Evolutionary conservation across 768 basidiomycete genomes (phyloP).

Genomic region (Mrakia gelida): DNA sequence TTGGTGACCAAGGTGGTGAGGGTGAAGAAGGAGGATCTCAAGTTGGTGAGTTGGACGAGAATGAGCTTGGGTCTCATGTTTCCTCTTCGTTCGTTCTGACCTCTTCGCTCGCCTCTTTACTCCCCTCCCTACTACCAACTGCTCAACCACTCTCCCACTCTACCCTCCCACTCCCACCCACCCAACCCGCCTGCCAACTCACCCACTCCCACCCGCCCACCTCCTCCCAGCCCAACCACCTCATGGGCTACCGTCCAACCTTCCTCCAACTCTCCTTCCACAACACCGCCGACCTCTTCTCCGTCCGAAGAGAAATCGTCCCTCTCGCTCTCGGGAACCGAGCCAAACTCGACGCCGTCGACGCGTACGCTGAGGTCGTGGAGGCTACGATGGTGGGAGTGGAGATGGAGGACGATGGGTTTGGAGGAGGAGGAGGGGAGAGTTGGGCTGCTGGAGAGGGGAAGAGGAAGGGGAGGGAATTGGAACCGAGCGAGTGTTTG

Average conservation of each 20-base stretch:
- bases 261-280: slow-evolving; percentile 85
- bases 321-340: slow-evolving; percentile 86
- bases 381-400: slow-evolving; percentile 52
- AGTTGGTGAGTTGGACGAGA: slow-evolving; percentile 50
- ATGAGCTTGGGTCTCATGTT: neutral
- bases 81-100: neutral
- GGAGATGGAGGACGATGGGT: slow-evolving; percentile 55
- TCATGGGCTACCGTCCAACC: slow-evolving; percentile 86
- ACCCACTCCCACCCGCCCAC: too few species aligned
- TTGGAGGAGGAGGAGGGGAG: slow-evolving; percentile 38
- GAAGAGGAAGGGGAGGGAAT: slow-evolving; percentile 54
- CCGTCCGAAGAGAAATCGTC: slow-evolving; percentile 78
- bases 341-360: slow-evolving; percentile 88
- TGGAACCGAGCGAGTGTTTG: slow-evolving; percentile 79
- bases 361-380: slow-evolving; percentile 95
- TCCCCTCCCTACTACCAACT: too few species aligned
- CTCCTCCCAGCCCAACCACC: slow-evolving; percentile 68
- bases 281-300: slow-evolving; percentile 86
- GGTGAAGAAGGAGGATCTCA: slow-evolving; percentile 85
- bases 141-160: too few species aligned
- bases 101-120: neutral
- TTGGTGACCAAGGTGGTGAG: slow-evolving; percentile 71
- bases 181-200: too few species aligned
- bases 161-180: too few species aligned
- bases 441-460: slow-evolving; percentile 40